These are phyloP conservation scores for Alternaria sp. DNA, from an alignment of 2,329 filamentous ascomycete species.

Conservation along the genomic window DNA sequence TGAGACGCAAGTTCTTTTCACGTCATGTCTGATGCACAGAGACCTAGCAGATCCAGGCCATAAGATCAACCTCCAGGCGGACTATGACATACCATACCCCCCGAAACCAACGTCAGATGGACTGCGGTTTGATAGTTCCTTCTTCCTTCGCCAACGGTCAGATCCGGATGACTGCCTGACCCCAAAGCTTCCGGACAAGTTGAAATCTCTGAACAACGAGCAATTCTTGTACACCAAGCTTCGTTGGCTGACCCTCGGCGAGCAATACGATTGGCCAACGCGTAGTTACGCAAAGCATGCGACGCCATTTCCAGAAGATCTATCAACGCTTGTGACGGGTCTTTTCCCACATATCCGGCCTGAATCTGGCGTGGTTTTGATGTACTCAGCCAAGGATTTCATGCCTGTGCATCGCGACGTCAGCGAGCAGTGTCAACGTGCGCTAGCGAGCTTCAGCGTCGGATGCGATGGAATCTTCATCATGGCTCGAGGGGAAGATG, in stretches of 20 bases:
- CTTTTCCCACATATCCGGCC: slow-evolving; percentile 82
- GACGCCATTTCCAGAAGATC: slow-evolving; percentile 76
- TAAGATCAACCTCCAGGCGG: slow-evolving; percentile 85
- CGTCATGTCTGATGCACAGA: slow-evolving; percentile 77
- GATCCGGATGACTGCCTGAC: slow-evolving; percentile 29
- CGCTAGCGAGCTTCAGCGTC: slow-evolving; percentile 84
- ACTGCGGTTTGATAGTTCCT: slow-evolving; percentile 37
- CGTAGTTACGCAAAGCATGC: slow-evolving; percentile 77
- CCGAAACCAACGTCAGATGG: slow-evolving; percentile 44
- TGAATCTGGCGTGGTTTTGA: slow-evolving; percentile 91
- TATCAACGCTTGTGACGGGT: slow-evolving; percentile 70
- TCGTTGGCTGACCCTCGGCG: slow-evolving; percentile 93
- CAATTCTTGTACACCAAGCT: slow-evolving; percentile 80
- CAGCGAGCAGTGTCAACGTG: slow-evolving; percentile 81
- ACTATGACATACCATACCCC: slow-evolving; percentile 73
- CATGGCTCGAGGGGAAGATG: slow-evolving; percentile 59
- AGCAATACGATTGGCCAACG: slow-evolving; percentile 95
- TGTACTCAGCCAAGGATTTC: slow-evolving; percentile 89
- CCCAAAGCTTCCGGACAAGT: slow-evolving; percentile 73
- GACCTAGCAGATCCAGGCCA: slow-evolving; percentile 77
- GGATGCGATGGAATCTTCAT: slow-evolving; percentile 93
- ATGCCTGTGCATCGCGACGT: slow-evolving; percentile 95
- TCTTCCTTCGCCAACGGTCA: slow-evolving; percentile 43
- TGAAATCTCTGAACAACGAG: slow-evolving; percentile 74
- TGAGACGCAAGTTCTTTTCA: slow-evolving; percentile 71